phyloP scores from a whole-genome alignment of 306 rosid genomes.

The Pueraria montana region DNA sequence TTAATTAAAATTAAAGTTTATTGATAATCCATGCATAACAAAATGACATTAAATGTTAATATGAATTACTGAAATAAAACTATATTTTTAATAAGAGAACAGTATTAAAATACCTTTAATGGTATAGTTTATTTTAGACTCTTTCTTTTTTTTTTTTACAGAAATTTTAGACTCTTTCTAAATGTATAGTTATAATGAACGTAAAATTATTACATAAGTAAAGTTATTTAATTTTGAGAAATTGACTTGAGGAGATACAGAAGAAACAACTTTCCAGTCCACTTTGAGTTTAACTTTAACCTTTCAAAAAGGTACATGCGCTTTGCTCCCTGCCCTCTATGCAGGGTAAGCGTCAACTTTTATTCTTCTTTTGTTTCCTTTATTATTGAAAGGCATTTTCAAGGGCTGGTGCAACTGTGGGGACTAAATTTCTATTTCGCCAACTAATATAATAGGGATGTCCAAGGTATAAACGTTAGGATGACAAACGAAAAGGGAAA shows the following conservation, averaged over 20 bases:
- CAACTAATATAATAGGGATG: conserved; percentile 33
- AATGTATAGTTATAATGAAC: not conserved
- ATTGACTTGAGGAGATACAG: conserved; percentile 44
- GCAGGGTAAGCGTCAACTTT: conserved; percentile 63
- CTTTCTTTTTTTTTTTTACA: too few relatives aligned
- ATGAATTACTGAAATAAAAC: not conserved
- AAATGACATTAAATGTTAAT: not conserved
- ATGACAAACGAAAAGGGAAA: conserved; percentile 31
- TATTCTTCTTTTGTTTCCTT: conserved; percentile 51
- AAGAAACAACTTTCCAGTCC: conserved; percentile 47
- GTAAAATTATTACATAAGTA: not conserved
- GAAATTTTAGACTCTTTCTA: not conserved
- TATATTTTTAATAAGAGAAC: not conserved
- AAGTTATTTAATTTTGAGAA: not conserved
- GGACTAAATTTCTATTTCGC: conserved; percentile 48
- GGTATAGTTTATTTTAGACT: not conserved
- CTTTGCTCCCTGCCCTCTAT: conserved; percentile 63
- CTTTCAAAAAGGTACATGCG: conserved; percentile 65
- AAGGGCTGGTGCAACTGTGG: conserved; percentile 54
- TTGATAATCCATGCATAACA: not conserved
- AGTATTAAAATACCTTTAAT: not conserved
- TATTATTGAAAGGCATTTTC: conserved; percentile 52
- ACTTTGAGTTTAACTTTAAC: conserved; percentile 29
- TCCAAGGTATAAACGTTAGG: conserved; percentile 35
- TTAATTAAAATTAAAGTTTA: not conserved